phyloP scores from a whole-genome alignment of 495 filamentous ascomycete species.

The Xylaria scruposa region DNA sequence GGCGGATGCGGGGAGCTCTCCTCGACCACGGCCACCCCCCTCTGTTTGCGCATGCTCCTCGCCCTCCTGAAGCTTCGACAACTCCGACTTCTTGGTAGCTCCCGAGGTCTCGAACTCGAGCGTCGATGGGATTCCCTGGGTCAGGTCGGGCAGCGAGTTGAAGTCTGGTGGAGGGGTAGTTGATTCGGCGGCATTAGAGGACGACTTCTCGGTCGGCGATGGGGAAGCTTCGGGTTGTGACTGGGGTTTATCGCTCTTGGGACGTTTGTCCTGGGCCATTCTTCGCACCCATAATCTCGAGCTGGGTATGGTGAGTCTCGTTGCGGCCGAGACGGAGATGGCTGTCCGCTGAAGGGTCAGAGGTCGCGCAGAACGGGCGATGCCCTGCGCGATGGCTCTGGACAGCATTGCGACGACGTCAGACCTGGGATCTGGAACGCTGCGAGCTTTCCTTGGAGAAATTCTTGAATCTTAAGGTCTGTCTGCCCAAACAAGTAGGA shows the following conservation, averaged over 20 bases:
- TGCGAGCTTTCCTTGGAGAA: neutral
- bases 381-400: conserved; percentile 48
- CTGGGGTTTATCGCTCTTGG: conserved; percentile 23
- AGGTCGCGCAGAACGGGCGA: conserved; percentile 45
- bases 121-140: conserved; percentile 89
- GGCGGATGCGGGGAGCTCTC: conserved; percentile 77
- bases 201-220: conserved; percentile 28
- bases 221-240: conserved; percentile 27
- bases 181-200: conserved; percentile 28
- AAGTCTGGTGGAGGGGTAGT: conserved; percentile 41
- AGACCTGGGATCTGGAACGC: conserved; percentile 16
- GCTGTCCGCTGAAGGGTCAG: conserved; percentile 38
- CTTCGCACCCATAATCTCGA: conserved; percentile 46
- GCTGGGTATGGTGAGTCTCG: conserved; percentile 30
- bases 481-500: neutral
- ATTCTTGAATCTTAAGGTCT: neutral
- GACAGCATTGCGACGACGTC: conserved; percentile 48
- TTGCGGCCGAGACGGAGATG: conserved; percentile 29
- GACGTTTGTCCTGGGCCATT: conserved; percentile 47
- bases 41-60: conserved; percentile 56
- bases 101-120: conserved; percentile 71
- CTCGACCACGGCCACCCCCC: conserved; percentile 53
- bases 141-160: conserved; percentile 81
- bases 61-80: conserved; percentile 67
- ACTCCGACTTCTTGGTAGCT: conserved; percentile 51